Evolutionary conservation across 805 yeast genomes (phyloP).

Genomic region (Lipomyces chichibuensis): DNA sequence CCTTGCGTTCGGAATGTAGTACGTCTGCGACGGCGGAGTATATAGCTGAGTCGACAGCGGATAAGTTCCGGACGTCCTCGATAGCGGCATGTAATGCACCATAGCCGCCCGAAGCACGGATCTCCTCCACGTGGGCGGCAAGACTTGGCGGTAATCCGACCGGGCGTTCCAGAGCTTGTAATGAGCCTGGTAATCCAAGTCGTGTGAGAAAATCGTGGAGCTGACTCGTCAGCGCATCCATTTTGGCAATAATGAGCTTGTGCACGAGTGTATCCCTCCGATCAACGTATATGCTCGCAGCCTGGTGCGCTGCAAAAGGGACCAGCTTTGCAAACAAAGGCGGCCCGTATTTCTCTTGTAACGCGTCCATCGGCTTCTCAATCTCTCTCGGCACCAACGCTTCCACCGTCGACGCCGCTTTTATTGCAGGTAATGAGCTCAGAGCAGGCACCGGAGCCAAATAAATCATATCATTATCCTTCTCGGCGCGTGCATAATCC

Average conservation of each 20-base stretch:
- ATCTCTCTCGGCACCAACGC: slow-evolving; percentile 49
- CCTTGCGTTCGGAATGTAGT: slow-evolving; percentile 56
- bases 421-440: slow-evolving; percentile 48
- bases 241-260: slow-evolving; percentile 47
- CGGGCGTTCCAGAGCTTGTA: slow-evolving; percentile 63
- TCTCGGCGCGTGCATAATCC: slow-evolving; percentile 59
- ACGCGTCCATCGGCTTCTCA: slow-evolving; percentile 41
- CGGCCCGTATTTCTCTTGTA: slow-evolving; percentile 32
- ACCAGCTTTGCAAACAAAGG: slow-evolving; percentile 61
- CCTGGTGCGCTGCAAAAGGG: slow-evolving; percentile 68
- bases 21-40: slow-evolving; percentile 42
- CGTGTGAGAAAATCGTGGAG: slow-evolving; percentile 31
- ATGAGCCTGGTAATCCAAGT: slow-evolving; percentile 56
- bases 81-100: slow-evolving; percentile 49
- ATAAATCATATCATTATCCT: slow-evolving; percentile 82
- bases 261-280: slow-evolving; percentile 59
- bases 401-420: slow-evolving; percentile 61
- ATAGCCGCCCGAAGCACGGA: slow-evolving; percentile 59
- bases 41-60: slow-evolving; percentile 38
- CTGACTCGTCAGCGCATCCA: slow-evolving; percentile 38
- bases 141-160: slow-evolving; percentile 62
- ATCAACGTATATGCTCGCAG: slow-evolving; percentile 68
- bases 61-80: slow-evolving; percentile 52
- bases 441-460: slow-evolving; percentile 62
- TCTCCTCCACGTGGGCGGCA: slow-evolving; percentile 57